These are phyloP conservation scores for Calendula officinalis DNA, from an alignment of 129 eudicot genomes.

Conservation along the genomic window DNA sequence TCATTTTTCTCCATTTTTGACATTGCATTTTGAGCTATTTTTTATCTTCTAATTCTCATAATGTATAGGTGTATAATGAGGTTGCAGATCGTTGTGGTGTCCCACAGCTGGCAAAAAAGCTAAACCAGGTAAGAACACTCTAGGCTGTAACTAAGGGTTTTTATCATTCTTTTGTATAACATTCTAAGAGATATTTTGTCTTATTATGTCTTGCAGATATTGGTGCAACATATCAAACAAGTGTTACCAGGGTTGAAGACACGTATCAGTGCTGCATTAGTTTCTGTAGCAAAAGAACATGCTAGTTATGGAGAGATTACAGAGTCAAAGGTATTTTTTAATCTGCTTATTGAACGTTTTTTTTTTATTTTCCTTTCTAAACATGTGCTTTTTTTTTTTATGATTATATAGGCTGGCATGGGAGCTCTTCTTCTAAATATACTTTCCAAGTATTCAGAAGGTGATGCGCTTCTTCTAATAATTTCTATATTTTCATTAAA, in stretches of 20 bases:
- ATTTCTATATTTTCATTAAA: not conserved
- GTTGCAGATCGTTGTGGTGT: constrained; percentile 96
- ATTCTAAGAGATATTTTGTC: too few species aligned
- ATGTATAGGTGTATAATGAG: not conserved
- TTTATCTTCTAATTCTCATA: not conserved
- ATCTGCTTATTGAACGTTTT: too few species aligned
- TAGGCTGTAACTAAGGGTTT: too few species aligned
- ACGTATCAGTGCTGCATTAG: constrained; percentile 37
- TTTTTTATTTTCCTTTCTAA: too few species aligned
- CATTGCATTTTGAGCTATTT: not conserved
- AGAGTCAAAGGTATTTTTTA: constrained; percentile 48
- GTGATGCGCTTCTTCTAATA: constrained; percentile 27
- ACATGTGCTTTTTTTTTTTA: not conserved
- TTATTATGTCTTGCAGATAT: constrained; percentile 31
- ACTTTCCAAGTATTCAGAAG: constrained; percentile 77
- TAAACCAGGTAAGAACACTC: constrained; percentile 66
- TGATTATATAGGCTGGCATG: constrained; percentile 58
- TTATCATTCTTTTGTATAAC: too few species aligned
- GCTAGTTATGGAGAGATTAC: constrained; percentile 74
- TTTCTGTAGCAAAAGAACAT: constrained; percentile 65
- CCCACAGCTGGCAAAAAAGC: constrained; percentile 90
- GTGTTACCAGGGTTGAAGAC: constrained; percentile 50
- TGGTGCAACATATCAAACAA: constrained; percentile 52
- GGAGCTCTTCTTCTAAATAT: constrained; percentile 78
- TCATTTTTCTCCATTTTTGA: not conserved